These are phyloP conservation scores for Tuber melanosporum DNA, from an alignment of 495 filamentous ascomycete species.

Conservation along the genomic window DNA sequence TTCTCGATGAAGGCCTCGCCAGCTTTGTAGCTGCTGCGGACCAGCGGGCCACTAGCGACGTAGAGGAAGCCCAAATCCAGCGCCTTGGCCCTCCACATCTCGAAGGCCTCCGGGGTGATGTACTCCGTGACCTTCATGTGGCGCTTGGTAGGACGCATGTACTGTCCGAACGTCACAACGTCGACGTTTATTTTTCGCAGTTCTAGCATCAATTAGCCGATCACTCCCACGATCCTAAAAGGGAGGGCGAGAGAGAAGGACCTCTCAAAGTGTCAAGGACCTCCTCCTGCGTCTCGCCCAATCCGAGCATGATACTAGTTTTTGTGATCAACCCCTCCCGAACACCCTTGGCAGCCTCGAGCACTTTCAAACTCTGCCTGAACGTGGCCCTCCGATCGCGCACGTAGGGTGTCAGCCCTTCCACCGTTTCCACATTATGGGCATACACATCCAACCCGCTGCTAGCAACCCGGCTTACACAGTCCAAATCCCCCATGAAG, in stretches of 20 bases:
- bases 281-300: constrained; percentile 90
- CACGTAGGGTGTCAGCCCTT: constrained; percentile 80
- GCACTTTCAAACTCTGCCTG: constrained; percentile 71
- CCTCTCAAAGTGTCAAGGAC: constrained; percentile 69
- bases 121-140: constrained; percentile 96
- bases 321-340: constrained; percentile 80
- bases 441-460: constrained; percentile 94
- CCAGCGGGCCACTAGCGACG: constrained; percentile 85
- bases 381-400: constrained; percentile 87
- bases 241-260: constrained; percentile 35
- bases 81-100: constrained; percentile 81
- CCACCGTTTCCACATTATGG: constrained; percentile 94
- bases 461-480: constrained; percentile 71
- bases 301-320: constrained; percentile 91
- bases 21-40: constrained; percentile 92
- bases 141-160: constrained; percentile 96
- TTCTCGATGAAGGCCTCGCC: constrained; percentile 99
- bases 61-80: constrained; percentile 95
- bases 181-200: constrained; percentile 75
- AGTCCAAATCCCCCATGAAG: constrained; percentile 72
- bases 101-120: constrained; percentile 81
- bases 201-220: constrained; percentile 45
- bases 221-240: no score
- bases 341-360: constrained; percentile 72
- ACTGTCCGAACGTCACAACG: constrained; percentile 96